Conservation (phyloP, 805 yeast species). For the Candida pseudoglaebosa region DNA sequence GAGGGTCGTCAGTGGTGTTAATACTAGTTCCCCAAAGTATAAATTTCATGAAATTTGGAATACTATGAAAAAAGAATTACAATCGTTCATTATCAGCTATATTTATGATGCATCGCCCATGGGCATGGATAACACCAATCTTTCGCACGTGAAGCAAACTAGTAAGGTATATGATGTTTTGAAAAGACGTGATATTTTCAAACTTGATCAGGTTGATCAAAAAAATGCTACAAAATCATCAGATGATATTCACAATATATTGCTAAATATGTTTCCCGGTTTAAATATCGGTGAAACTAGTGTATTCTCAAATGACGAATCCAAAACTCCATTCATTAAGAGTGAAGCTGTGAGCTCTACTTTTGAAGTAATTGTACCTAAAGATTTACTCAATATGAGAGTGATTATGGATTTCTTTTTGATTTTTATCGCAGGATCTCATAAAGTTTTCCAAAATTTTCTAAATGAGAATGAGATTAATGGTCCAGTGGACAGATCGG, state of each 20-base stretch:
- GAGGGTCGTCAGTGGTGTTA: neutral
- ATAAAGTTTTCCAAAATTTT: slow-evolving; percentile 22
- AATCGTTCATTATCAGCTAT: slow-evolving; percentile 28
- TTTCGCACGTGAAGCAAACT: slow-evolving; percentile 4
- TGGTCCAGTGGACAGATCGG: slow-evolving; percentile 10
- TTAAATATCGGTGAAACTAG: slow-evolving; percentile 21
- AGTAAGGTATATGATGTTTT: slow-evolving; percentile 7
- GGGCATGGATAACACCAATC: slow-evolving; percentile 1
- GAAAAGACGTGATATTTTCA: slow-evolving; percentile 22
- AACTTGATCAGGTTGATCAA: slow-evolving; percentile 28
- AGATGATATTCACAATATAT: slow-evolving; percentile 26
- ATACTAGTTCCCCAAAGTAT: slow-evolving; percentile 3
- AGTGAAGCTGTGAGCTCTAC: slow-evolving; percentile 52
- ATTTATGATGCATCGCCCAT: slow-evolving; percentile 21
- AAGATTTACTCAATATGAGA: slow-evolving; percentile 76
- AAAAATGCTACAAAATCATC: slow-evolving; percentile 21
- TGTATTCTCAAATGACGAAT: slow-evolving; percentile 12
- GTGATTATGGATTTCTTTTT: slow-evolving; percentile 71
- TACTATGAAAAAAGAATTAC: slow-evolving; percentile 29
- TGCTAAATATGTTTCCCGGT: slow-evolving; percentile 72
- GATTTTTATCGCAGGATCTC: slow-evolving; percentile 60
- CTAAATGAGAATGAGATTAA: slow-evolving; percentile 8
- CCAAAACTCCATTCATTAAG: slow-evolving; percentile 48
- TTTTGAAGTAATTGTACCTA: slow-evolving; percentile 62
- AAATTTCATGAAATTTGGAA: slow-evolving; percentile 28